These are phyloP conservation scores for Grosmannia huntii DNA, from an alignment of 2,329 filamentous ascomycete species.

Conservation along the genomic window DNA sequence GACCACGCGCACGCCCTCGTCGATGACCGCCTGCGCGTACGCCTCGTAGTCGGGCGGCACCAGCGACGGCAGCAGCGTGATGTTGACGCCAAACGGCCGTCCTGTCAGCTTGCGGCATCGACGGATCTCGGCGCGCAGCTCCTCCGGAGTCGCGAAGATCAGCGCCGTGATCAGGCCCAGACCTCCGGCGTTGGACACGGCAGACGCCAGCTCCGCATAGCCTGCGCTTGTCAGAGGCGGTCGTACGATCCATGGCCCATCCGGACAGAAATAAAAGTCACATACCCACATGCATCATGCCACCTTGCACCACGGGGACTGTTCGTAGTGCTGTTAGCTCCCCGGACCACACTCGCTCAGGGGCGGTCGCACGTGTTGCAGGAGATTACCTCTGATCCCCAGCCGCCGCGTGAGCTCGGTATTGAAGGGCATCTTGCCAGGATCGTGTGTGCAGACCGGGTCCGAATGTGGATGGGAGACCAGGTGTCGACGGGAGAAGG, in stretches of 20 bases:
- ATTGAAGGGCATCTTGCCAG: constrained; percentile 38
- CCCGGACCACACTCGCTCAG: background rate
- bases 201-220: constrained; percentile 64
- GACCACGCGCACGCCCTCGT: constrained; percentile 82
- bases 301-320: constrained; percentile 76
- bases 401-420: constrained; percentile 45
- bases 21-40: constrained; percentile 85
- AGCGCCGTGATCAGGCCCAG: constrained; percentile 75
- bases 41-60: constrained; percentile 84
- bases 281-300: constrained; percentile 42
- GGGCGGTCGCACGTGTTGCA: background rate
- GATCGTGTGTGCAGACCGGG: too few relatives aligned
- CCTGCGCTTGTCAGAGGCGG: constrained; percentile 45
- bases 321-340: constrained; percentile 14
- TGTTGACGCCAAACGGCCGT: constrained; percentile 81
- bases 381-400: constrained; percentile 30
- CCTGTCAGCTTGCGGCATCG: constrained; percentile 69
- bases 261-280: background rate
- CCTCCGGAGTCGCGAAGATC: constrained; percentile 85
- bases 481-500: background rate
- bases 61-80: constrained; percentile 83
- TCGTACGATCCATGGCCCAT: background rate
- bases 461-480: too few relatives aligned
- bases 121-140: constrained; percentile 85
- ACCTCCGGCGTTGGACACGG: constrained; percentile 71